Base-by-base conservation (phyloP, 345 rosid genomes). In the Bruguiera gymnorhiza region DNA sequence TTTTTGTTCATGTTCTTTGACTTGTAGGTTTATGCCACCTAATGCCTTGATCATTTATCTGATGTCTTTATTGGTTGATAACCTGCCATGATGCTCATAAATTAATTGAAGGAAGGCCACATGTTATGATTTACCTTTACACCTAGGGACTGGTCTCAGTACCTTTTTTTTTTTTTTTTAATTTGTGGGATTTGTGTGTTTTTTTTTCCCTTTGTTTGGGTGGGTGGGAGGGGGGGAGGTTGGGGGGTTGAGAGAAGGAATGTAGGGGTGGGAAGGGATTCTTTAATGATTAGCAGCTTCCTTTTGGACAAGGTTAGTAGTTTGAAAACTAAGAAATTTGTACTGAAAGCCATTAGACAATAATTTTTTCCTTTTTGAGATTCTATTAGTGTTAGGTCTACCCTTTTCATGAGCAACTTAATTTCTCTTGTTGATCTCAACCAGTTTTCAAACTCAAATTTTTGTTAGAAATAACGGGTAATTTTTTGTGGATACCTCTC, bases 21-120 rank as follows among this genome's bases (percentile, higher is more conserved):
- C 9, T 24, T 26, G 18, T 32, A 34, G 32, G 19, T 50, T 62
- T 51, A 11, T 48, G 11, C 19, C 70, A 34, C 18, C 8, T 16
- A 36, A 56, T 6, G 5, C 36, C 48, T 61, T 7, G 21, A 60
- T 62, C 8, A 29, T 60, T 67, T 37, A 39, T 59, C 48, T 29
- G 9, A 39, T 39, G 58, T 48, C 19, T 21, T 43, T 71, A 63
- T 15, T 54, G 23, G 51, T 55, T 54, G 56, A 63, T 27, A 29
- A 19, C 30, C 39, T 23, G 34, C 18, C 31, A 8, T 26, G 23
- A 3, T 6, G 32, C 50, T 32, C 24, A 63, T 15, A 34, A 20
- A 55, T 62, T 29, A 20, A n/a, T 70, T 29, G 30, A 21, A 63
- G 68, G 39, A 63, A 39, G n/a, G 63, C 68, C 19, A 37, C 5